Evolutionary conservation across 1,284 basidiomycete species (phyloP).

Genomic region (Abortiporus biennis): DNA sequence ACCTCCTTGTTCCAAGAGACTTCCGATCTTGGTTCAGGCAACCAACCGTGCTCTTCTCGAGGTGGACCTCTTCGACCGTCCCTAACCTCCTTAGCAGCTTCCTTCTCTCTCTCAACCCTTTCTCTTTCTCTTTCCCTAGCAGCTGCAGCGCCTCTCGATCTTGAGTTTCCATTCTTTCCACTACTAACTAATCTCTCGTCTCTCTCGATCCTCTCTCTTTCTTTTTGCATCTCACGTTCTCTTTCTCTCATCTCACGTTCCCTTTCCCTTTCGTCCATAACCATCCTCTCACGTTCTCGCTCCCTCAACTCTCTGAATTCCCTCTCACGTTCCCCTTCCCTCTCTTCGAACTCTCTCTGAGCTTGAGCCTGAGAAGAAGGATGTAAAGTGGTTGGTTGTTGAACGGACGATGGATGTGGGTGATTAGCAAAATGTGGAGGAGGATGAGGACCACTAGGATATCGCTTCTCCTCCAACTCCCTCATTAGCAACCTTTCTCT

Average conservation of each 20-base stretch:
- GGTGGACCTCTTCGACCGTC: slow-evolving; percentile 7
- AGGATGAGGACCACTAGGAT: not conserved
- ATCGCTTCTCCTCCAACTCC: not conserved
- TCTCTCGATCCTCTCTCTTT: slow-evolving; percentile 7
- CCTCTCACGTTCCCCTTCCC: slow-evolving; percentile 5
- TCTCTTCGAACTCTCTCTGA: no score
- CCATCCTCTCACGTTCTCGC: slow-evolving; percentile 10
- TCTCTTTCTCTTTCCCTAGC: slow-evolving; percentile 7
- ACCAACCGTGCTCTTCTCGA: slow-evolving; percentile 12
- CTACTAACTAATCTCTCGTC: no score
- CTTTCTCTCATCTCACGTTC: slow-evolving; percentile 17
- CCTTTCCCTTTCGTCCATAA: slow-evolving; percentile 13
- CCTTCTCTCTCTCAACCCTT: slow-evolving; percentile 10
- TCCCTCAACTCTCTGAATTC: no score
- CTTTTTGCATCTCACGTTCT: slow-evolving; percentile 9
- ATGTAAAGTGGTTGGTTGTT: no score
- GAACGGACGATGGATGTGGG: no score
- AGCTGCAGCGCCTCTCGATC: slow-evolving; percentile 6
- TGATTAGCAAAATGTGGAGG: no score
- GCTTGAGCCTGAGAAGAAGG: no score
- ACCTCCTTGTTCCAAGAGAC: slow-evolving; percentile 6
- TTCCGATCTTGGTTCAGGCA: slow-evolving; percentile 12
- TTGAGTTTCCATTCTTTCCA: no score
- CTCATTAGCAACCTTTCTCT: not conserved
- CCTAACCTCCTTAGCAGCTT: slow-evolving; percentile 10